Evolutionary conservation across 345 rosid species (phyloP), one percentile per base, ranked within the genome.

Genomic region (Lagerstroemia speciosa): DNA sequence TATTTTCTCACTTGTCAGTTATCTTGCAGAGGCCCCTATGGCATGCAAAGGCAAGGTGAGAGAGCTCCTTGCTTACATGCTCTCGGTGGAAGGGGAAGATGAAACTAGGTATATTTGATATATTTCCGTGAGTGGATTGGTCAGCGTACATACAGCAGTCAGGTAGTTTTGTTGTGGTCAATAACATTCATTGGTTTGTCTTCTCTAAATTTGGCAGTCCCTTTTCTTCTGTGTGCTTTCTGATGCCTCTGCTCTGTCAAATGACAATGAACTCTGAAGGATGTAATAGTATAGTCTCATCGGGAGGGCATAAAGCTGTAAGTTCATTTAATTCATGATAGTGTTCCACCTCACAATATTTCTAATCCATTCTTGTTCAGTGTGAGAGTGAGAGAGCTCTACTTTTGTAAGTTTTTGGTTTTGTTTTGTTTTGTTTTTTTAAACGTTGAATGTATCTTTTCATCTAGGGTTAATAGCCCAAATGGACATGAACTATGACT

Each of bases 211-310:
- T 43, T n/a, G 37, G 58, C 93, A 89, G 97, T 66, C 90, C 96
- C 17, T 91, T 89, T 70, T 72, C 78, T 75, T 81, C 95, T 24
- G 62, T 79, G 26, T 84, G 89, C 81, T 89, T 94, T 88, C 69
- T 91, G 78, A 92, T 91, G 65, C 95, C 97, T 62, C 73, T 94
- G 89, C 83, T 94, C 57, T 94, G 95, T 76, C 97, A 94, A 81
- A 81, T 85, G 57, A 88, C 97, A 62, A 83, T 85, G 96, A 32
- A 81, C 29, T 40, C 72, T 62, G 95, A 82, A 71, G 99, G 96
- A 76, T 84, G 93, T 71, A 78, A 74, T 72, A 76, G 79, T 72
- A 64, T 91, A 82, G 83, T 78, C 36, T 72, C 82, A 62, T 85
- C 86, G 64, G 84, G 90, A 74, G 85, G 87, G 24, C 81, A 83